Evolutionary conservation across 495 filamentous ascomycete species (phyloP).

Genomic region (Hypoxylon rickii): DNA sequence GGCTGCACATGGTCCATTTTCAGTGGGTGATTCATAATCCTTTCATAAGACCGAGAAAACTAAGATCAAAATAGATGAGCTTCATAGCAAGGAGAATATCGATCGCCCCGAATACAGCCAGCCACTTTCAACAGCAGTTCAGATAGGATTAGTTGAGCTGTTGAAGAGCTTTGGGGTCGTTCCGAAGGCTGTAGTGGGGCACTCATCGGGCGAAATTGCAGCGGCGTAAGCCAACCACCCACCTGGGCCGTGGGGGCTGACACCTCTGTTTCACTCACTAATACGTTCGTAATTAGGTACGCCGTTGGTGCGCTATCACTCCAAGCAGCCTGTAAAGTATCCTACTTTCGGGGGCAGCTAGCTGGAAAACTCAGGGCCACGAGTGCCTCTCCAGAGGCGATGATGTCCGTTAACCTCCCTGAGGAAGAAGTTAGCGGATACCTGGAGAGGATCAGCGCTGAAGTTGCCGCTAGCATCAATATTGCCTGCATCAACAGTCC

Average conservation of each 20-base stretch:
- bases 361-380: constrained; percentile 29
- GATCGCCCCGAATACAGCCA: constrained; percentile 46
- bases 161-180: constrained; percentile 52
- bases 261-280: background rate
- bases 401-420: constrained; percentile 49
- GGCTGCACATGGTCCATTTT: constrained; percentile 42
- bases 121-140: constrained; percentile 51
- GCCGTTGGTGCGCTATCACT: constrained; percentile 46
- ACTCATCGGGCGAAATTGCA: constrained; percentile 65
- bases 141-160: constrained; percentile 57
- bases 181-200: constrained; percentile 56
- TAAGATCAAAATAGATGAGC: constrained; percentile 15
- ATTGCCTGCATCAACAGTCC: constrained; percentile 58
- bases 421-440: constrained; percentile 30
- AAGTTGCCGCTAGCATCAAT: constrained; percentile 26
- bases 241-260: no score
- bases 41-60: background rate
- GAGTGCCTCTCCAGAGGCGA: constrained; percentile 39
- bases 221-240: constrained; percentile 37
- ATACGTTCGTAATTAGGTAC: constrained; percentile 38
- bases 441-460: constrained; percentile 26
- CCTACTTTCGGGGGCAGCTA: constrained; percentile 46
- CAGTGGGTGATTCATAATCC: constrained; percentile 13
- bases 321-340: constrained; percentile 50
- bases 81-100: constrained; percentile 37